Evolutionary conservation across 208 protist species (phyloP).

Genomic region (Acanthamoeba lugdunensis): DNA sequence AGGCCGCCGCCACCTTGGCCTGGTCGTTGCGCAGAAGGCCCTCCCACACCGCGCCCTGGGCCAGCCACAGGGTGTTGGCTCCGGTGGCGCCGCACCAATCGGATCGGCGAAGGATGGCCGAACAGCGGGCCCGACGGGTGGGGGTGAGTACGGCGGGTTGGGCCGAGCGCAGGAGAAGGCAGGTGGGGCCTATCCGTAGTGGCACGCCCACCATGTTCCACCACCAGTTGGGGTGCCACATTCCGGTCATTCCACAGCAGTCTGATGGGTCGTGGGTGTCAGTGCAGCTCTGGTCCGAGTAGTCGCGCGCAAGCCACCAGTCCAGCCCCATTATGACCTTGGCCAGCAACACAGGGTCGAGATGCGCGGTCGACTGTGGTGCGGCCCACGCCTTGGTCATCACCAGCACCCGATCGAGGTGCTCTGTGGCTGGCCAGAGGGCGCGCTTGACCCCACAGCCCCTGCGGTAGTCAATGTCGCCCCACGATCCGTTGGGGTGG

Average conservation of each 20-base stretch:
- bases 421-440: too few relatives aligned
- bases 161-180: neutral
- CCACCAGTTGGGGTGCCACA: slow-evolving; percentile 41
- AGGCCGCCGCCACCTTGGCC: neutral
- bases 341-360: neutral
- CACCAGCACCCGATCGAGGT: too few relatives aligned
- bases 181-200: neutral
- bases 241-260: neutral
- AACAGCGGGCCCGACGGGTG: neutral
- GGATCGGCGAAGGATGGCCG: neutral
- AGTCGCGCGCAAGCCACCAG: neutral
- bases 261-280: neutral
- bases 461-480: too few relatives aligned
- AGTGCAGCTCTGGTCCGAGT: slow-evolving; percentile 26
- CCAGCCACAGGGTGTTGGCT: slow-evolving; percentile 26
- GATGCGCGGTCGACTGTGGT: neutral
- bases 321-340: neutral
- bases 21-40: neutral
- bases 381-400: neutral
- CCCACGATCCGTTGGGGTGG: too few relatives aligned
- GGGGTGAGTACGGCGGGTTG: neutral
- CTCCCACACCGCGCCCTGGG: neutral
- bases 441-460: too few relatives aligned
- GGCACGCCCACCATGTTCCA: slow-evolving; percentile 54
- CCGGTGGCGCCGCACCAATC: neutral